Percentiles rank a stretch among this genome's conserved stretches.
Evolutionary conservation across 2,329 filamentous ascomycete genomes (phyloP).

Genomic region (Coniochaeta ligniaria): DNA sequence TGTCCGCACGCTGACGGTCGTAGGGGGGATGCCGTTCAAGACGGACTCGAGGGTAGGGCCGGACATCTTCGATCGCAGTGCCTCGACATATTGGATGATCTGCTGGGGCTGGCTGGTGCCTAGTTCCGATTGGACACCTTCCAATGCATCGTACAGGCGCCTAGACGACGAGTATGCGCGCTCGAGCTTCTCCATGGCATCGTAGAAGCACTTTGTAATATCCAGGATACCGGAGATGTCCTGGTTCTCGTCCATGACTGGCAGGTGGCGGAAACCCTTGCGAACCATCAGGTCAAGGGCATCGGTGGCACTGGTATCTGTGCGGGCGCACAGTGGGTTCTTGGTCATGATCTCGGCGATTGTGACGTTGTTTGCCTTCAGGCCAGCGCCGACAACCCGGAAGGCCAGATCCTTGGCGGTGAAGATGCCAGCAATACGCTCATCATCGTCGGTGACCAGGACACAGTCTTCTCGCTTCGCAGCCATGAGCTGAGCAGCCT

Average conservation of each 20-base stretch:
- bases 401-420: constrained; percentile 98
- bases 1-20: constrained; percentile 90
- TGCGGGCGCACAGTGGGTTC: constrained; percentile 94
- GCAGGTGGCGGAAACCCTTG: constrained; percentile 94
- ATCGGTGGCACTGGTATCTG: constrained; percentile 96
- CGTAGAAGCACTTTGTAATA: constrained; percentile 99
- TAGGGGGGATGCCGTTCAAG: constrained; percentile 82
- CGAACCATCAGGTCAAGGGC: constrained; percentile 96
- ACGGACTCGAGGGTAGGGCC: constrained; percentile 94
- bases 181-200: constrained; percentile 99
- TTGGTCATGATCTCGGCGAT: constrained; percentile 99
- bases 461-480: constrained; percentile 98
- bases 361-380: constrained; percentile 82
- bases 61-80: constrained; percentile 92
- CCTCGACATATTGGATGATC: constrained; percentile 98
- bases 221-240: constrained; percentile 97
- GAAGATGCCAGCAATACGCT: constrained; percentile 96
- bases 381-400: constrained; percentile 83
- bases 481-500: constrained; percentile 97
- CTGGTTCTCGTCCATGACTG: constrained; percentile 99
- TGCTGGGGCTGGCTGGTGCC: constrained; percentile 95
- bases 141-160: constrained; percentile 93
- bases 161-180: constrained; percentile 96
- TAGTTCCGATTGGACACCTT: constrained; percentile 95
- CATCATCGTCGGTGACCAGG: constrained; percentile 93